Conservation (phyloP, 2,329 filamentous ascomycete species). For the Paraphoma chrysanthemicola region DNA sequence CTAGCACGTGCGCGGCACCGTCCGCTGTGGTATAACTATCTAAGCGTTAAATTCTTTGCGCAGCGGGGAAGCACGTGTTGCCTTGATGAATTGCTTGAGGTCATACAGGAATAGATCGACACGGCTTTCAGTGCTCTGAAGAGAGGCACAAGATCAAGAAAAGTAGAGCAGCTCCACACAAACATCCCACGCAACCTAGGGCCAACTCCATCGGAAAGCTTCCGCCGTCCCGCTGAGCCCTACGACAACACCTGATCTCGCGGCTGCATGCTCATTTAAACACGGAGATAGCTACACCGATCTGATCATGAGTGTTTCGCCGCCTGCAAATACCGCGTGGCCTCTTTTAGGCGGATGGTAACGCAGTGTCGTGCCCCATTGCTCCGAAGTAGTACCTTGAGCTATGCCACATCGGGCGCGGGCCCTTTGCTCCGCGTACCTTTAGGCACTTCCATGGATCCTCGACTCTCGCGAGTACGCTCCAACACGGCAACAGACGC, state of each 20-base stretch:
- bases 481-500: slow-evolving; percentile 31
- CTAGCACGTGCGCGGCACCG: too few species aligned
- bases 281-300: slow-evolving; percentile 33
- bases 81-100: too few species aligned
- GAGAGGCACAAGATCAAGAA: too few species aligned
- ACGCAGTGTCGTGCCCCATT: slow-evolving; percentile 21
- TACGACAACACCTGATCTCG: slow-evolving; percentile 1
- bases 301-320: slow-evolving; percentile 17
- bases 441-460: slow-evolving; percentile 24
- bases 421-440: slow-evolving; percentile 18
- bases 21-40: too few species aligned
- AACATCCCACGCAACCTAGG: slow-evolving; percentile 12
- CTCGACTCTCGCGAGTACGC: slow-evolving; percentile 32
- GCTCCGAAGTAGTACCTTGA: slow-evolving; percentile 19
- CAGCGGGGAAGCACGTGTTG: too few species aligned
- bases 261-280: slow-evolving; percentile 11
- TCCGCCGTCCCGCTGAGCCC: background rate
- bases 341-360: slow-evolving; percentile 11
- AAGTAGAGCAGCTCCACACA: background rate
- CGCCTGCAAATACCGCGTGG: slow-evolving; percentile 18
- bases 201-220: slow-evolving; percentile 5
- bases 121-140: too few species aligned
- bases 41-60: too few species aligned
- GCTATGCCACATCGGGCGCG: slow-evolving; percentile 33
- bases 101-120: too few species aligned